These are phyloP conservation scores for Backusella mclennaniae DNA, from an alignment of 192 early-diverging fungal genomes.

Conservation along the genomic window DNA sequence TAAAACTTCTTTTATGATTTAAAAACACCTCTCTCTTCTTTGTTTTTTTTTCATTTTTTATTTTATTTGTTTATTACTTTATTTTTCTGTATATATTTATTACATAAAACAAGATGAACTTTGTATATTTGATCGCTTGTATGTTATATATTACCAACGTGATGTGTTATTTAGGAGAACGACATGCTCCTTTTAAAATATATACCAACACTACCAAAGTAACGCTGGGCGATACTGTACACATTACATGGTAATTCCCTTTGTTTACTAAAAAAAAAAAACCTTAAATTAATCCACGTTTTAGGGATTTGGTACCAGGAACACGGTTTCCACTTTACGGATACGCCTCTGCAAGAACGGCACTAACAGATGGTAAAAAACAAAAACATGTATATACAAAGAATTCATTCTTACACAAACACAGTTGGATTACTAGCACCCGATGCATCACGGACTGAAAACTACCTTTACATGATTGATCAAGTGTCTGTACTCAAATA, in stretches of 20 bases:
- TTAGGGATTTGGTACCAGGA: conserved; percentile 13
- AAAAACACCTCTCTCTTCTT: neutral
- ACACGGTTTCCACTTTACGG: conserved; percentile 17
- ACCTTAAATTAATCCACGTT: neutral
- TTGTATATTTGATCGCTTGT: neutral
- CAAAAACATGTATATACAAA: neutral
- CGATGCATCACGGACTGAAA: conserved; percentile 4
- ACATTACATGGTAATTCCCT: neutral
- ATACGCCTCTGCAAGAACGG: conserved; percentile 17
- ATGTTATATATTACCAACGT: neutral
- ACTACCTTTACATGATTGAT: conserved; percentile 7
- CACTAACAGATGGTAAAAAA: conserved; percentile 14
- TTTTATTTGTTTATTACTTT: neutral
- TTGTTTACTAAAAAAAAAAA: neutral
- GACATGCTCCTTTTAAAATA: conserved; percentile 5
- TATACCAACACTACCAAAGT: neutral
- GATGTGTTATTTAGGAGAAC: neutral
- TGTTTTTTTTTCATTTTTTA: neutral
- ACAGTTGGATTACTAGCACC: conserved; percentile 8
- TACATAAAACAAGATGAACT: neutral
- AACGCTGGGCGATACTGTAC: conserved; percentile 3
- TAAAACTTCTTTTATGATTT: neutral
- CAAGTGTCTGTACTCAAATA: conserved; percentile 10
- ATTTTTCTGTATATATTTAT: neutral
- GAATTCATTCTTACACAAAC: neutral